A percentile compares a stretch with the other conserved stretches of the same genome.
These are phyloP conservation scores for Cutaneotrichosporon spelunceum DNA, from an alignment of 1,284 basidiomycete species.

Conservation along the genomic window DNA sequence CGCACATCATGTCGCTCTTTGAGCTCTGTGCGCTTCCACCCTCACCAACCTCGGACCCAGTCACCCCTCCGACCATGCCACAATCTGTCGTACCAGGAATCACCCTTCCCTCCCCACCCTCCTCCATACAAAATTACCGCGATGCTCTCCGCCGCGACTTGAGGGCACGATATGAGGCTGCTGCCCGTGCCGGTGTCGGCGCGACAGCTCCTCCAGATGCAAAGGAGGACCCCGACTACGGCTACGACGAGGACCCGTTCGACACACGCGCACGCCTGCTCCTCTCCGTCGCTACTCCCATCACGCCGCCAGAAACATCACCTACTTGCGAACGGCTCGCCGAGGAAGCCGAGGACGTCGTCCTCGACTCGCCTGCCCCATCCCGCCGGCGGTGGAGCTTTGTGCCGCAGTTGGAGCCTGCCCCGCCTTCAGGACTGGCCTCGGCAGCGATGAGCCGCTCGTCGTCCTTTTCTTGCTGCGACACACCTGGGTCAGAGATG, in stretches of 20 bases:
- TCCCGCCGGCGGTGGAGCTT: background rate
- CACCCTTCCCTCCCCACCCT: constrained; percentile 11
- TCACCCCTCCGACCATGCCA: background rate
- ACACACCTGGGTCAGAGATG: constrained; percentile 19
- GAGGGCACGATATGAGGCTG: constrained; percentile 16
- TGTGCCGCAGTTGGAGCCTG: background rate
- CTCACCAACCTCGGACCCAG: background rate
- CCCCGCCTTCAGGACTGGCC: background rate
- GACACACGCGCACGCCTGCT: constrained; percentile 20
- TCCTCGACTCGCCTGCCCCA: constrained; percentile 14
- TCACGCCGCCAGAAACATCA: background rate
- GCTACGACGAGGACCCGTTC: constrained; percentile 27
- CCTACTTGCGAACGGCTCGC: background rate
- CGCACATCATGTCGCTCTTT: background rate
- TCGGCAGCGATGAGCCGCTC: constrained; percentile 14
- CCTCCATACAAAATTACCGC: constrained; percentile 23
- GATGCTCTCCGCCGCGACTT: constrained; percentile 19
- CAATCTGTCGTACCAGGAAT: background rate
- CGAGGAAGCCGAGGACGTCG: background rate
- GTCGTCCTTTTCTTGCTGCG: constrained; percentile 13
- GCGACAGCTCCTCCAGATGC: constrained; percentile 10
- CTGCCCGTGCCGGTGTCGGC: constrained; percentile 11
- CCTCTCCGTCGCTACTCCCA: background rate
- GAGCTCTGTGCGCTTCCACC: background rate
- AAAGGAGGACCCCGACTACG: constrained; percentile 22